phyloP scores from a whole-genome alignment of 2,329 filamentous ascomycete species.

The Emericellopsis atlantica region DNA sequence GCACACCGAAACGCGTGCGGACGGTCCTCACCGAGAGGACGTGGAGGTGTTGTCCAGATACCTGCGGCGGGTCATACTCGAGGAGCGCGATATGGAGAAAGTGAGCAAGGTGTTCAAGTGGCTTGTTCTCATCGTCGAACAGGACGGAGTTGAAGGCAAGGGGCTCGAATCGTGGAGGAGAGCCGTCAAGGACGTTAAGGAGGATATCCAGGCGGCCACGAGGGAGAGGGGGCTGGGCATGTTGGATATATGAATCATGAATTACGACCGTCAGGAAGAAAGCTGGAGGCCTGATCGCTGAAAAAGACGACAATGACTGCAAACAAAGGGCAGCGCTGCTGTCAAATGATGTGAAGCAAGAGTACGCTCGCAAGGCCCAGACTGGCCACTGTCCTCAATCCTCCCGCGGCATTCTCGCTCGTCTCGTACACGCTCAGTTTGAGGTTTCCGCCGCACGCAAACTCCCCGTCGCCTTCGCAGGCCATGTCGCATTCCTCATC shows the following conservation, averaged over 20 bases:
- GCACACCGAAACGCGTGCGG: conserved; percentile 56
- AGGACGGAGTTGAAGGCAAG: conserved; percentile 21
- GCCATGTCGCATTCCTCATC: conserved; percentile 15
- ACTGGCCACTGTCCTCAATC: background rate
- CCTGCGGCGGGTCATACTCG: conserved; percentile 54
- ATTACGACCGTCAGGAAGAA: background rate
- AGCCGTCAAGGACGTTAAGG: conserved; percentile 30
- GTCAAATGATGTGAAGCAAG: background rate
- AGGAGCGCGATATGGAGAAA: conserved; percentile 71
- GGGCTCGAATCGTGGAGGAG: conserved; percentile 32
- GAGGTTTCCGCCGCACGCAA: conserved; percentile 16
- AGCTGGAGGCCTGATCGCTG: too few species aligned
- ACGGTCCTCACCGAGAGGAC: conserved; percentile 72
- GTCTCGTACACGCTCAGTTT: conserved; percentile 18
- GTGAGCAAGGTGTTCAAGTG: conserved; percentile 58
- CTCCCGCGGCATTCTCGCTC: background rate
- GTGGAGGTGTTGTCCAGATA: conserved; percentile 64
- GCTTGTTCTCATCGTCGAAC: conserved; percentile 44
- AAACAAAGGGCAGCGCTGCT: background rate
- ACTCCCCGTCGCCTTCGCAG: conserved; percentile 18
- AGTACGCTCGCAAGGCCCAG: background rate
- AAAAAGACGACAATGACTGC: background rate
- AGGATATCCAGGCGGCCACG: conserved; percentile 41
- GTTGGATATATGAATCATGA: conserved; percentile 30
- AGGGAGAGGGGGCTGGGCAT: conserved; percentile 40